Percentiles rank a stretch among this genome's conserved stretches.
Conservation (phyloP, 192 early-diverging fungal species). For the Entophlyctis luteolus region DNA sequence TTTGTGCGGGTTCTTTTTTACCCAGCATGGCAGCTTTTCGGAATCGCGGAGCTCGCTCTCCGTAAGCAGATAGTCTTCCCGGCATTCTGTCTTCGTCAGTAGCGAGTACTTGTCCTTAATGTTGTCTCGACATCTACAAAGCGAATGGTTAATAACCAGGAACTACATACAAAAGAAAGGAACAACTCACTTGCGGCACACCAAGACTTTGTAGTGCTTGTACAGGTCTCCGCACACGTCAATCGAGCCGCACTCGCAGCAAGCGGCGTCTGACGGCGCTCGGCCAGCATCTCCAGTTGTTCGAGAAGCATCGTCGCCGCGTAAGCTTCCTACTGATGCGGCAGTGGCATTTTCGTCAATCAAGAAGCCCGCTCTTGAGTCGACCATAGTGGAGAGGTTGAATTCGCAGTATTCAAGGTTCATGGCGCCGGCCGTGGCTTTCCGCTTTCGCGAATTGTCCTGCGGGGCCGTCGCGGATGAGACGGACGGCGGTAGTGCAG, state of each 20-base stretch:
- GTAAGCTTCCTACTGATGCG: neutral
- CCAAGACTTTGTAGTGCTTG: constrained; percentile 64
- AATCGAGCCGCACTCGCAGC: constrained; percentile 68
- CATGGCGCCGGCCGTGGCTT: constrained; percentile 24
- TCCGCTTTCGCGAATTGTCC: neutral
- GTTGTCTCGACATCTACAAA: constrained; percentile 63
- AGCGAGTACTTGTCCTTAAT: constrained; percentile 87
- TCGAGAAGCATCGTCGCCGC: too few relatives aligned
- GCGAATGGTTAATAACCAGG: too few relatives aligned
- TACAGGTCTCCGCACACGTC: constrained; percentile 76
- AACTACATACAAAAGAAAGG: too few relatives aligned
- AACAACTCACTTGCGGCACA: constrained; percentile 55
- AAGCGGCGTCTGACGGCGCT: neutral
- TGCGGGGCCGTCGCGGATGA: too few relatives aligned
- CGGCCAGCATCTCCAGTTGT: too few relatives aligned
- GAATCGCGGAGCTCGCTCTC: constrained; percentile 86
- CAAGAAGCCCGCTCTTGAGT: constrained; percentile 85
- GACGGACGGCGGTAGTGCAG: too few relatives aligned
- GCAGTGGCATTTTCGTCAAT: constrained; percentile 11
- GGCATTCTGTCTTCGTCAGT: constrained; percentile 91
- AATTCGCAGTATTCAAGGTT: constrained; percentile 69
- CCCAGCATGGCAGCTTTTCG: constrained; percentile 74
- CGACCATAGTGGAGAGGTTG: constrained; percentile 80
- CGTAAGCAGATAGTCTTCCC: constrained; percentile 85
- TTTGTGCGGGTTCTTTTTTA: constrained; percentile 92